Evolutionary conservation across 768 basidiomycete genomes (phyloP), one percentile per base, ranked within the genome.

Genomic region (Cantharellus anzutake): DNA sequence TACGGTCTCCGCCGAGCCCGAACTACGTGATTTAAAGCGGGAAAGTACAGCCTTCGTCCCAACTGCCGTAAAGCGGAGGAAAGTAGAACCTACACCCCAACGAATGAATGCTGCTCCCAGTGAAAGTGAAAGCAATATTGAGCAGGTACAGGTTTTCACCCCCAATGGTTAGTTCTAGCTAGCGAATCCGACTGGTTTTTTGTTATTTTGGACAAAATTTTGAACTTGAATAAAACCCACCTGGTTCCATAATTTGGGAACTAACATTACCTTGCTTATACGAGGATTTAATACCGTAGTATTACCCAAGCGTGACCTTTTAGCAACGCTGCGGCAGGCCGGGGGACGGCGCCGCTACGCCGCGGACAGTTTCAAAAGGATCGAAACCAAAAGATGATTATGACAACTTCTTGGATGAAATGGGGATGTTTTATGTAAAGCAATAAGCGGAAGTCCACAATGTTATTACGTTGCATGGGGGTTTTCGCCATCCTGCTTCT

Each of bases 31-130:
- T 70, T 75, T 98, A 62, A 90, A 92, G 73, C 92, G 90, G 70
- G 96, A 99, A 69, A 85, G 86, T 4, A 94, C 90, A 0, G 81
- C 86, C 0, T 98, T 99, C 66, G 80, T 97, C 3, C 96, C 96
- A 2, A 68, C 82, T 2, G 75, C 84, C 2, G 71, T 94, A 57
- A 89, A 88, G 70, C 80, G 87, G 53, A 91, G 85, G 70, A 83
- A 77, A 61, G 57, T 64, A 3, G 60, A 57, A 5, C n/a, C 38
- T 29, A 42, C 57, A 2, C 16, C 48, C n/a, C 41, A 51, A 42
- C 56, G 56, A 16, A 37, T 57, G 56, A 57, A 57, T 37, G 56
- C 56, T 38, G 56, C 56, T 14, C 56, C 56, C 41, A 37, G 11
- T 14, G 11, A 11, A 38, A 41, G 56, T 14, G 5, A 5, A 7